A percentile compares a stretch with the other conserved stretches of the same genome.
phyloP scores from a whole-genome alignment of 768 basidiomycete genomes.

The Brasilioporus rufonigricans region DNA sequence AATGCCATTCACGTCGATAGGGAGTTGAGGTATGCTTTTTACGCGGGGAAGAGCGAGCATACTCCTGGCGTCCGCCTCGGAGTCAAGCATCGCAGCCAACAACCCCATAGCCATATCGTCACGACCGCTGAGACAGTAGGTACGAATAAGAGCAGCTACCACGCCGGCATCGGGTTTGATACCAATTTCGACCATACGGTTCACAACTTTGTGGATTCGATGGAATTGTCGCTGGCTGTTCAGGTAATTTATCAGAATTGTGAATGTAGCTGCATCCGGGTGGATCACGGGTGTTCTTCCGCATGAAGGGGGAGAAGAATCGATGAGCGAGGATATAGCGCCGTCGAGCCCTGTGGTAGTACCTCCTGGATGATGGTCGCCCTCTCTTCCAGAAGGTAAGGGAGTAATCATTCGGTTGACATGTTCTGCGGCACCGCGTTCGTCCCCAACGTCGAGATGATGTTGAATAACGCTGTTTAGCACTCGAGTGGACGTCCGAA shows the following conservation, averaged over 20 bases:
- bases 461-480: conserved; percentile 70
- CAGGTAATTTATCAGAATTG: conserved; percentile 58
- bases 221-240: conserved; percentile 43
- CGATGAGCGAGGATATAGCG: conserved; percentile 10
- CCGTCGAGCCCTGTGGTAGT: conserved; percentile 34
- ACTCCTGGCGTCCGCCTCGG: conserved; percentile 22
- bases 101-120: conserved; percentile 51
- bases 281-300: conserved; percentile 16
- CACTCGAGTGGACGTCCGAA: conserved; percentile 45
- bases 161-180: conserved; percentile 46
- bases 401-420: conserved; percentile 53
- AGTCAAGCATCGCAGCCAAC: conserved; percentile 45
- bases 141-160: conserved; percentile 54
- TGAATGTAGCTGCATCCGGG: conserved; percentile 61
- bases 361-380: conserved; percentile 15
- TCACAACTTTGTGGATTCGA: conserved; percentile 45
- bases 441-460: conserved; percentile 54
- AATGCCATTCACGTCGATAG: conserved; percentile 29
- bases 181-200: conserved; percentile 43
- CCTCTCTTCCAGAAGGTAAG: conserved; percentile 23
- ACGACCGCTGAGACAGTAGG: conserved; percentile 48
- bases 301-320: not conserved
- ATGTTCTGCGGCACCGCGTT: conserved; percentile 43
- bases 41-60: conserved; percentile 22
- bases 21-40: conserved; percentile 15